Base-by-base conservation (phyloP, 495 filamentous ascomycete species). In the Neurospora tetraspora region DNA sequence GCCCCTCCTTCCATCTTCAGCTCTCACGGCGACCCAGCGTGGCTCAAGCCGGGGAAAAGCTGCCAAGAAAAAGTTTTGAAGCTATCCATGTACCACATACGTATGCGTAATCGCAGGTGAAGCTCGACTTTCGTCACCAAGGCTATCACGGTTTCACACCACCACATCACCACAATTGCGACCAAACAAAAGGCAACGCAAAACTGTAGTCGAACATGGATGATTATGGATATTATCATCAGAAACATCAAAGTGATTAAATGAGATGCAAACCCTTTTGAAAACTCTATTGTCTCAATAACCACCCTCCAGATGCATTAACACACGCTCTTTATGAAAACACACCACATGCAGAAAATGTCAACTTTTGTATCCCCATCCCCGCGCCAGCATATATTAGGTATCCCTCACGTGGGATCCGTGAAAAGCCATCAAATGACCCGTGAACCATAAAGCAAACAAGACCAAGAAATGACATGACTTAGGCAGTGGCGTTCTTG, bases 401-500 rank as follows among this genome's bases (percentile, higher is more conserved):
- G 47, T 59, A 65, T 65, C 53, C 53, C 53, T 65, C 23, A 9
- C 12, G 14, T 34, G 31, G 27, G 27, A 16, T 31, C 16, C 27
- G 27, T 34, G 27, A 16, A 65, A 16, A 34, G 27, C 53, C 23
- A 18, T 61, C 20, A 34, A 61, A 61, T 61, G 14, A 61, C 53
- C 53, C 53, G 27, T 61, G 27, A 34, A 65, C 53, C 53, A 34
- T 65, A 65, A 65, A 65, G 14, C 53, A 65, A 34, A 65, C 27
- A 65, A 34, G 23, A 34, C 53, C 53, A 18, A 27, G 27, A 65
- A 65, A 34, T 31, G 27, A 34, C 53, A 65, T 36, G 53, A 34
- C 14, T 34, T 65, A 65, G 20, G 5, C 45, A 27, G 20, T 71
- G 69, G 76, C 76, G 31, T 81, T 79, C 16, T 73, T 69, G 72